These are phyloP conservation scores for Syncephalastrum contaminatum DNA, from an alignment of 371 early-diverging fungal genomes.

Conservation along the genomic window DNA sequence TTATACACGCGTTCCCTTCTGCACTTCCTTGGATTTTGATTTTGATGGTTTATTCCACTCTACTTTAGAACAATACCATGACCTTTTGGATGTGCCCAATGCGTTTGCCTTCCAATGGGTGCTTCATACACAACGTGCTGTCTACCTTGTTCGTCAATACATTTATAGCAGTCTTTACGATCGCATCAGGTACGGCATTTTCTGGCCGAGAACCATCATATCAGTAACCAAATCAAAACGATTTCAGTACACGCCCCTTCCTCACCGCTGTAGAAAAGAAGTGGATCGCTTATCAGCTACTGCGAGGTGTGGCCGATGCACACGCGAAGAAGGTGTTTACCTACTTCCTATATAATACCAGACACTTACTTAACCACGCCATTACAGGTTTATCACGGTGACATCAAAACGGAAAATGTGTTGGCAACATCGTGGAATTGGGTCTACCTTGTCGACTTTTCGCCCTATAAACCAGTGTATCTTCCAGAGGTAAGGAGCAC, in stretches of 20 bases:
- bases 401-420: slow-evolving; percentile 86
- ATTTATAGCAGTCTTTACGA: slow-evolving; percentile 90
- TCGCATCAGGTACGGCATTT: slow-evolving; percentile 73
- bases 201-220: background rate
- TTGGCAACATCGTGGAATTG: slow-evolving; percentile 85
- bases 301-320: slow-evolving; percentile 74
- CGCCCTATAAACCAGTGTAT: slow-evolving; percentile 87
- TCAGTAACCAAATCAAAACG: slow-evolving; percentile 1
- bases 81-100: slow-evolving; percentile 70
- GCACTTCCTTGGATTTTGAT: no score
- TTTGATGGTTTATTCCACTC: background rate
- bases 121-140: slow-evolving; percentile 88
- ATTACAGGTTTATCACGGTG: slow-evolving; percentile 78
- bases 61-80: slow-evolving; percentile 61
- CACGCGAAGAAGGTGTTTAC: slow-evolving; percentile 57
- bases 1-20: background rate
- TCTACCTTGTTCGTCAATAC: slow-evolving; percentile 86
- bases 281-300: slow-evolving; percentile 91
- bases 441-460: slow-evolving; percentile 88
- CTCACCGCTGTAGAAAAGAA: slow-evolving; percentile 82
- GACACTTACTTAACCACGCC: background rate
- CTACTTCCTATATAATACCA: background rate
- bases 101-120: slow-evolving; percentile 77
- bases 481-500: slow-evolving; percentile 72
- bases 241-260: slow-evolving; percentile 87